A percentile compares a stretch with the other conserved stretches of the same genome.
phyloP scores from a whole-genome alignment of 352 stramenopile genomes.

The Hyaloperonospora arabidopsidis region DNA sequence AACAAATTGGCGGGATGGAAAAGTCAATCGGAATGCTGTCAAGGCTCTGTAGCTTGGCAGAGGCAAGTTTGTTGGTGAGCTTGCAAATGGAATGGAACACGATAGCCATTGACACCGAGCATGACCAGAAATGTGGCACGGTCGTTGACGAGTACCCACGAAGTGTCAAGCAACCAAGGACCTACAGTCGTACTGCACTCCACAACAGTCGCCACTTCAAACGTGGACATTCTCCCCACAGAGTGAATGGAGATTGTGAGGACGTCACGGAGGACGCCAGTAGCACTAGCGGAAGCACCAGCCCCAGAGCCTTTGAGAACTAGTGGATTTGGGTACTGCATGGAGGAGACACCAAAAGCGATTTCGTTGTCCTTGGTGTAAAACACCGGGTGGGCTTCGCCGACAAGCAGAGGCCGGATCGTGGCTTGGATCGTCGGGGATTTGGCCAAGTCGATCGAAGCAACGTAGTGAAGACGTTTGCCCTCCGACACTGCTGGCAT shows the following conservation, averaged over 20 bases:
- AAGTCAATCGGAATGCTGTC: too few species aligned
- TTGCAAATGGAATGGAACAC: too few species aligned
- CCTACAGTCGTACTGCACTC: conserved; percentile 20
- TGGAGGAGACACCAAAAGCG: conserved; percentile 58
- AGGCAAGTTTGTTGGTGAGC: too few species aligned
- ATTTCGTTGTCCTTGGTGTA: conserved; percentile 68
- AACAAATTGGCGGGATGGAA: too few species aligned
- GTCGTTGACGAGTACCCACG: too few species aligned
- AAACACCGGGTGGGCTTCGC: conserved; percentile 54
- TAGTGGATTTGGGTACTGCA: conserved; percentile 60
- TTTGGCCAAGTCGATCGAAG: conserved; percentile 47
- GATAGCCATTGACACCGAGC: too few species aligned
- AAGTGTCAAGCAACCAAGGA: too few species aligned
- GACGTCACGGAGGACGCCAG: conserved; percentile 64
- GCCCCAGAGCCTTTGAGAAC: conserved; percentile 66
- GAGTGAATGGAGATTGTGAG: conserved; percentile 67
- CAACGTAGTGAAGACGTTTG: conserved; percentile 61
- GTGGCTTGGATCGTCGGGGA: conserved; percentile 44
- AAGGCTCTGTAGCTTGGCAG: too few species aligned
- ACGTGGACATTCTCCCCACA: conserved; percentile 43
- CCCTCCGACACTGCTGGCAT: conserved; percentile 29
- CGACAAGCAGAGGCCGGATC: conserved; percentile 46
- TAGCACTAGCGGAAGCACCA: conserved; percentile 52
- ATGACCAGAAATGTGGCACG: too few species aligned
- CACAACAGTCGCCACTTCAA: conserved; percentile 10